Base-by-base conservation (phyloP, 2,329 filamentous ascomycete genomes). In the Penicillium brasilianum region DNA sequence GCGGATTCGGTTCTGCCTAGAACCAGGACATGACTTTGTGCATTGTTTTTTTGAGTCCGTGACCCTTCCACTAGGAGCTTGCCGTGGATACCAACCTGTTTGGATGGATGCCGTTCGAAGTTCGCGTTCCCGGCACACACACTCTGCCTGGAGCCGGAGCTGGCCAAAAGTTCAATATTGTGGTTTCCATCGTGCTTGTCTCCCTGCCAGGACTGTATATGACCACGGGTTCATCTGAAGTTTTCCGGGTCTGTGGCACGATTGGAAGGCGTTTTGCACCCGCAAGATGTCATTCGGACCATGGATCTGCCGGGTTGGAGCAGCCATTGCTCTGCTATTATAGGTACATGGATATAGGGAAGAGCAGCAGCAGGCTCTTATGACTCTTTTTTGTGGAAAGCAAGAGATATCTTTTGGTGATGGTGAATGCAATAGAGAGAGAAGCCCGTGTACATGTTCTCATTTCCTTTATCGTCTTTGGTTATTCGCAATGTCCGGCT, bases 401-500 rank as follows among this genome's bases (percentile, higher is more conserved):
- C 11, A 9, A 50, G 48, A 4, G 16, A 34, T n/a, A 34, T 34
- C 10, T 14, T 34, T 9, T 20, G 28, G 10, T 48, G 3, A 30
- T 25, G 14, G n/a, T 48, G 48, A n/a, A 50, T 13, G n/a, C n/a
- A 50, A 48, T 30, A 25, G 48, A 49, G 48, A 16, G 48, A 34
- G 18, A 34, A 20, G 13, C 16, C 4, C 18, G 20, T 18, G n/a
- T 50, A 28, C 13, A 34, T 13, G 48, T 8, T 50, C 4, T 3
- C 8, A 34, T 34, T 50, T 50, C 48, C 48, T 34, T 50, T 16
- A n/a, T 50, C n/a, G 3, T 50, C 22, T 18, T 50, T 34, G 30
- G 10, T 13, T 20, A 34, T 34, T 9, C 8, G 10, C n/a, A n/a
- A 49, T 22, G 16, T 30, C 46, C 25, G 22, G n/a, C n/a, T 14